Base-by-base conservation (phyloP, 352 stramenopile genomes). In the Phytophthora macrochlamydospora region DNA sequence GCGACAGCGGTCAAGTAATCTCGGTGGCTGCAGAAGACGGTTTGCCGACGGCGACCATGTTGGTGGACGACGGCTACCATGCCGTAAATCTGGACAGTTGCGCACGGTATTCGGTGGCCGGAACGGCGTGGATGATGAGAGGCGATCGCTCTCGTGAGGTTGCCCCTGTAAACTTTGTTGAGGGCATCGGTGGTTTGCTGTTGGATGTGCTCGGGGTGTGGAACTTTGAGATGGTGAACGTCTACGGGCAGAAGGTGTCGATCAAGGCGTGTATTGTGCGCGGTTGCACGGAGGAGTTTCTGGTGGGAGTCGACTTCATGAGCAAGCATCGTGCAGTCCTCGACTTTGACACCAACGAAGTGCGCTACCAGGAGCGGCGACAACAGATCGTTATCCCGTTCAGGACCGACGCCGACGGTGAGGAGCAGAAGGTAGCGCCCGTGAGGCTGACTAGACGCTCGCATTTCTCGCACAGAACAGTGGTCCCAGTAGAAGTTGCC, bases 371-470 rank as follows among this genome's bases (percentile, higher is more conserved):
- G 13, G 24, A 35, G 9, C 2, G 8, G 12, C 1, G 30, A 7
- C 2, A 29, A 6, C 32, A 30, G 7, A 30, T 61, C 0, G 42
- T 51, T 5, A 28, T 61, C 2, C 54, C 54, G 12, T 53, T 60
- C 30, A 4, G 33, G 33, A 56, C 50, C 0, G 18, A 11, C 5
- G 18, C 18, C 18, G 18, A 24, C 18, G n/a, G 24, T 0, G 29
- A 42, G 5, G 30, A 44, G 5, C 30, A n/a, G 8, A 51, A 61
- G 9, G 54, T 53, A 14, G 45, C 45, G 18, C 12, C 9, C 0
- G 55, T 65, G 11, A 38, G 56, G 0, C 7, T 70, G 40, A 32
- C 24, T 2, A 40, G 50, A 11, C 48, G 48, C 6, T 11, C 31
- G 5, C 11, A 29, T 2, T 2, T 42, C 11, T 42, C 3, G 4